These are phyloP conservation scores for Echria macrotheca DNA, from an alignment of 495 filamentous ascomycete species.

Conservation along the genomic window DNA sequence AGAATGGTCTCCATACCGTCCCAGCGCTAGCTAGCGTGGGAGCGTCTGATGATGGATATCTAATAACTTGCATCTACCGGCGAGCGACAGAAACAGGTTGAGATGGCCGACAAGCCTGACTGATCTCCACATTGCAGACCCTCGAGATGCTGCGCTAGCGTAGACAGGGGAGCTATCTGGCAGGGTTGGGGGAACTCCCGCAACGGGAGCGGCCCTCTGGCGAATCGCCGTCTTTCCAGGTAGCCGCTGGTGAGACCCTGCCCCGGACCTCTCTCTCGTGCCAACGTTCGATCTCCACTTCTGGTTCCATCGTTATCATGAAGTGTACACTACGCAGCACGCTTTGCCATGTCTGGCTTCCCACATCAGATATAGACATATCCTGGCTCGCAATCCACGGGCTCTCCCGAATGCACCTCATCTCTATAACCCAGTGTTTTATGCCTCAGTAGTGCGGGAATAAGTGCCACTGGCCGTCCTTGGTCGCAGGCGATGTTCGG, in stretches of 20 bases:
- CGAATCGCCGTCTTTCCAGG: slow-evolving; percentile 12
- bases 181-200: slow-evolving; percentile 13
- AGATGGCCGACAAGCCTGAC: slow-evolving; percentile 4
- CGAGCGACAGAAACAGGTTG: slow-evolving; percentile 4
- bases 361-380: no score
- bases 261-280: neutral
- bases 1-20: no score
- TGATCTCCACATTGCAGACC: slow-evolving; percentile 2
- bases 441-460: no score
- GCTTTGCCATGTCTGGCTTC: no score
- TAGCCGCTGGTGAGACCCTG: slow-evolving; percentile 3
- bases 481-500: no score
- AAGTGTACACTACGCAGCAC: neutral
- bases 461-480: no score
- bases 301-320: neutral
- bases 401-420: no score
- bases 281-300: neutral
- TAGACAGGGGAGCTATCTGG: slow-evolving; percentile 10
- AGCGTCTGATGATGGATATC: no score
- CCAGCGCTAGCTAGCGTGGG: no score
- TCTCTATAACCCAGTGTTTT: no score
- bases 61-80: slow-evolving; percentile 7
- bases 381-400: no score
- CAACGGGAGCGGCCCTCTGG: slow-evolving; percentile 8
- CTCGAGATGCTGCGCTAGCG: slow-evolving; percentile 2